phyloP scores from a whole-genome alignment of 352 stramenopile genomes.

The Halophytophthora batemanensis region DNA sequence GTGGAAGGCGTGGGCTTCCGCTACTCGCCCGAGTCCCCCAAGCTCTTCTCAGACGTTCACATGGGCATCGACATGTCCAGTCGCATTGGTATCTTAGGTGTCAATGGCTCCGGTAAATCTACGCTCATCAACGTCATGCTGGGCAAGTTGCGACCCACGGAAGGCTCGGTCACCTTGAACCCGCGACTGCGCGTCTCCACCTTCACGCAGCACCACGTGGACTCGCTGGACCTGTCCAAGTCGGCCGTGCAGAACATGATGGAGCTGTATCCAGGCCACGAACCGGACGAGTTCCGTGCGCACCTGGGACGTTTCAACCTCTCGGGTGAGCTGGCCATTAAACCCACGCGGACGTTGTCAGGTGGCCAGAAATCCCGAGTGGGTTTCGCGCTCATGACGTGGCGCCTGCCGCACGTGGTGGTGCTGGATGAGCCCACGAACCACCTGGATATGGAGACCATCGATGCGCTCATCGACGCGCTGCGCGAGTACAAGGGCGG shows the following conservation, averaged over 20 bases:
- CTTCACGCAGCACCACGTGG: conserved; percentile 96
- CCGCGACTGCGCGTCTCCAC: conserved; percentile 91
- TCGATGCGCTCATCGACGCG: conserved; percentile 93
- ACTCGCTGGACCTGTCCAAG: conserved; percentile 93
- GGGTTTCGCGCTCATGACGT: conserved; percentile 95
- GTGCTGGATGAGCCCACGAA: conserved; percentile 97
- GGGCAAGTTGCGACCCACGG: conserved; percentile 87
- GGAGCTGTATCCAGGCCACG: conserved; percentile 84
- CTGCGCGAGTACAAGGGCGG: conserved; percentile 95
- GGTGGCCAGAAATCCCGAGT: conserved; percentile 95
- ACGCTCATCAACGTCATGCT: conserved; percentile 98
- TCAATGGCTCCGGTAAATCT: conserved; percentile 93
- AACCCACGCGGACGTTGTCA: conserved; percentile 92
- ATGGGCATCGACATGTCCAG: conserved; percentile 96
- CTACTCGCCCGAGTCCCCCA: conserved; percentile 52
- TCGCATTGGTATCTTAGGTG: conserved; percentile 91
- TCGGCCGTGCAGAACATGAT: conserved; percentile 90
- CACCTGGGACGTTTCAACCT: conserved; percentile 97
- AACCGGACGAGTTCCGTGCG: conserved; percentile 88
- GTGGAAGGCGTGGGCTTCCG: conserved; percentile 88
- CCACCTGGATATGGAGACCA: conserved; percentile 93
- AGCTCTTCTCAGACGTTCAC: conserved; percentile 90
- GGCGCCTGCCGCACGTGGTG: conserved; percentile 94
- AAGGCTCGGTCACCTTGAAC: conserved; percentile 89
- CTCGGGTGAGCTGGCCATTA: conserved; percentile 93